Base-by-base conservation (phyloP, 805 yeast genomes). In the Barnettozyma salicaria region DNA sequence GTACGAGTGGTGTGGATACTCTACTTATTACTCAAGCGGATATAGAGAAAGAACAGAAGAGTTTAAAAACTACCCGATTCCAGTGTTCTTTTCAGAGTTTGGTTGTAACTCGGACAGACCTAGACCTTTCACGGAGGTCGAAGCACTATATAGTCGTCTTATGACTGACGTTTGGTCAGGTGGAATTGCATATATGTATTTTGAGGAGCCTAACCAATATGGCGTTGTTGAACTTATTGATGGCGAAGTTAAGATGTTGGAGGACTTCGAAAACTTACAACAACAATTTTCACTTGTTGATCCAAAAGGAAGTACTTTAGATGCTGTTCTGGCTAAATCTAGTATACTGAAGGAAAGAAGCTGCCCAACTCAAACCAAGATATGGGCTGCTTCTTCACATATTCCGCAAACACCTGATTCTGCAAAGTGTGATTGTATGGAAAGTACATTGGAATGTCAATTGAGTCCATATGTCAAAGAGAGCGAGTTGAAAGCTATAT, bases 141-240 rank as follows among this genome's bases (percentile, higher is more conserved):
- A 65, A 23, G 74, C 85, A 34, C 56, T 83, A 17, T 83, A 70
- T 65, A 69, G 81, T 24, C 61, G 65, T 28, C 68, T 78, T 30
- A 83, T 83, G 94, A 74, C 85, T 21, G 74, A 68, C 47, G 78
- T 79, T 32, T 83, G 92, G 92, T 82, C 90, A 29, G 92, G 94
- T 48, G 94, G 90, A 51, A 73, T 83, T 54, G 90, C 76, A 20
- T 83, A 81, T 65, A 80, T 82, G 90, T 83, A 78, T 63, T 83
- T 77, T 64, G 76, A 83, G 61, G 90, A 83, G 61, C 74, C 68
- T 43, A 82, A 82, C 61, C 60, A 78, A 50, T 82, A 79, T 54
- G 90, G 94, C 49, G 76, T 82, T 47, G 87, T 82, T 26, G 48
- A 70, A 41, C 58, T 76, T 42, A 56, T 59, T 36, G 54, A 59